Conservation (phyloP, 139 green algal genomes). For the Desmodesmus armatus region DNA sequence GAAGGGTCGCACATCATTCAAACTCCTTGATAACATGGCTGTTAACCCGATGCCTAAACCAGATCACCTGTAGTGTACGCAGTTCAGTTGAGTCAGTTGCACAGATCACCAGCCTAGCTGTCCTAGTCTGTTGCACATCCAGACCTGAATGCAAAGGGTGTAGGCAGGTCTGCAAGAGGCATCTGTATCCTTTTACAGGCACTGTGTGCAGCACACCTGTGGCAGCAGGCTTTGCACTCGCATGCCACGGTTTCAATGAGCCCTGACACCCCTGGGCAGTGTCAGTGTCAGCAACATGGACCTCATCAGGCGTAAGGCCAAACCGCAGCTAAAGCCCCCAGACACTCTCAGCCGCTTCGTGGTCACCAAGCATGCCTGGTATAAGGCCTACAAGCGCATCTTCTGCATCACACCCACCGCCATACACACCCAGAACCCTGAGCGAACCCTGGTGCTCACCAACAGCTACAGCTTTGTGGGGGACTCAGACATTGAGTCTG, state of each 20-base stretch:
- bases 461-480: constrained; percentile 82
- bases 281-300: constrained; percentile 20
- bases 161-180: too few species aligned
- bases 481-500: constrained; percentile 57
- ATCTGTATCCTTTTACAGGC: too few species aligned
- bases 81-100: too few species aligned
- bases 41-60: too few species aligned
- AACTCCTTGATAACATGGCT: too few species aligned
- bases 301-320: constrained; percentile 12
- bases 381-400: constrained; percentile 82
- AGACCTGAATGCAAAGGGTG: too few species aligned
- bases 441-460: constrained; percentile 75
- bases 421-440: constrained; percentile 85
- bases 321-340: constrained; percentile 47
- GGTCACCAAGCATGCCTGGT: constrained; percentile 86
- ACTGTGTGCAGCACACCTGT: too few species aligned
- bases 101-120: too few species aligned
- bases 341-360: constrained; percentile 74
- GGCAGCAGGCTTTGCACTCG: not conserved
- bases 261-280: too few species aligned
- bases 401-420: constrained; percentile 76
- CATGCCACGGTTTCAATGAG: not conserved
- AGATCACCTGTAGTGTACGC: too few species aligned
- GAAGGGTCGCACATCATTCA: too few species aligned
- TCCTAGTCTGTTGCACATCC: too few species aligned